Evolutionary conservation across 495 filamentous ascomycete genomes (phyloP).

Genomic region (Articulospora tetracladia): DNA sequence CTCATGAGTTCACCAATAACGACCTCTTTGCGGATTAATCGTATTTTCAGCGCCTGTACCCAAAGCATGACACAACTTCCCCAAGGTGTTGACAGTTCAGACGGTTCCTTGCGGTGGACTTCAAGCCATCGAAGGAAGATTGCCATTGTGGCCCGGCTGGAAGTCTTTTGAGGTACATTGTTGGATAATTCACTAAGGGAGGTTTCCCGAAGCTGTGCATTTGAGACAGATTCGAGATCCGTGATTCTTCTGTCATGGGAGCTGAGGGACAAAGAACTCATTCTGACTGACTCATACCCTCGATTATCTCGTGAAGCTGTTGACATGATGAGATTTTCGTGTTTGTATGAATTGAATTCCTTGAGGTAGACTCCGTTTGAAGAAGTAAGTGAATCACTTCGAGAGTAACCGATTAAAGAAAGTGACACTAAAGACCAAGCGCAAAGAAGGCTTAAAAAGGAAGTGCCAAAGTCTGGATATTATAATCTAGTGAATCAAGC

Average conservation of each 20-base stretch:
- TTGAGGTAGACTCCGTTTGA: too few relatives aligned
- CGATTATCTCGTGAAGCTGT: neutral
- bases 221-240: neutral
- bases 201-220: slow-evolving; percentile 5
- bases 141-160: neutral
- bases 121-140: slow-evolving; percentile 21
- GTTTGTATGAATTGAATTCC: too few relatives aligned
- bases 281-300: neutral
- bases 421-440: too few relatives aligned
- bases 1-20: neutral
- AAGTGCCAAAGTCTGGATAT: too few relatives aligned
- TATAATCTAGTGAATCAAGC: too few relatives aligned
- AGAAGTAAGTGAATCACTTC: too few relatives aligned
- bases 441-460: too few relatives aligned
- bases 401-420: too few relatives aligned
- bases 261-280: neutral
- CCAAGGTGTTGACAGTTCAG: slow-evolving; percentile 8
- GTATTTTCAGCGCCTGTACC: neutral
- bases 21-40: neutral
- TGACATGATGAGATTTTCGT: too few relatives aligned
- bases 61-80: neutral
- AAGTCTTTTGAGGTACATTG: neutral
- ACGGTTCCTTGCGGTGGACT: slow-evolving; percentile 7
- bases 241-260: neutral
- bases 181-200: slow-evolving; percentile 5